These are phyloP conservation scores for Suillus subluteus DNA, from an alignment of 768 basidiomycete species.

Conservation along the genomic window DNA sequence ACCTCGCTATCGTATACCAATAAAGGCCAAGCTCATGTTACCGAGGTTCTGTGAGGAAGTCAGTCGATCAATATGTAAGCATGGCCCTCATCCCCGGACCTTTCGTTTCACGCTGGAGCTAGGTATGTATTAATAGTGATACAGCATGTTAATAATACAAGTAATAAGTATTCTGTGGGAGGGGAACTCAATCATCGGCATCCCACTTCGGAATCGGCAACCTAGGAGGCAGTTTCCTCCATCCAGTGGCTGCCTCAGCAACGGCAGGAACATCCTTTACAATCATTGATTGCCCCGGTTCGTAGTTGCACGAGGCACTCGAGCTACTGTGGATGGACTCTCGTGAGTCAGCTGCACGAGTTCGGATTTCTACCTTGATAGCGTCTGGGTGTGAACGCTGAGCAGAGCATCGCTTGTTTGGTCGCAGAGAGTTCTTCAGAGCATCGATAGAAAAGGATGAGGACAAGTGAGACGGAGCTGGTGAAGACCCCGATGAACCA, in stretches of 20 bases:
- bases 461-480: not conserved
- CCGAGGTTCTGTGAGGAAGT: too few species aligned
- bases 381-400: not conserved
- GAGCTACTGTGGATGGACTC: not conserved
- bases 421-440: not conserved
- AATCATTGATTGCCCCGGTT: not conserved
- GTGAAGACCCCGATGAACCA: not conserved
- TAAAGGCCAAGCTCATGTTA: too few species aligned
- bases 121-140: not conserved
- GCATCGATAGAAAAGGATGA: not conserved
- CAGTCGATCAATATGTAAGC: too few species aligned
- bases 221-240: too few species aligned
- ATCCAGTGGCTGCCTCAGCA: too few species aligned
- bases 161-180: too few species aligned
- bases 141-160: too few species aligned
- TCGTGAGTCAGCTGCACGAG: not conserved
- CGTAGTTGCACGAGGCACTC: not conserved
- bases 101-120: not conserved
- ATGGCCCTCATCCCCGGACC: too few species aligned
- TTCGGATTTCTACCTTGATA: not conserved
- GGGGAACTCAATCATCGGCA: too few species aligned
- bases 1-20: too few species aligned
- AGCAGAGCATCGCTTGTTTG: not conserved
- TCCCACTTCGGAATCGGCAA: too few species aligned
- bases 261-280: not conserved